These are phyloP conservation scores for Eucalyptus globulus DNA, from an alignment of 345 rosid genomes.

Conservation along the genomic window DNA sequence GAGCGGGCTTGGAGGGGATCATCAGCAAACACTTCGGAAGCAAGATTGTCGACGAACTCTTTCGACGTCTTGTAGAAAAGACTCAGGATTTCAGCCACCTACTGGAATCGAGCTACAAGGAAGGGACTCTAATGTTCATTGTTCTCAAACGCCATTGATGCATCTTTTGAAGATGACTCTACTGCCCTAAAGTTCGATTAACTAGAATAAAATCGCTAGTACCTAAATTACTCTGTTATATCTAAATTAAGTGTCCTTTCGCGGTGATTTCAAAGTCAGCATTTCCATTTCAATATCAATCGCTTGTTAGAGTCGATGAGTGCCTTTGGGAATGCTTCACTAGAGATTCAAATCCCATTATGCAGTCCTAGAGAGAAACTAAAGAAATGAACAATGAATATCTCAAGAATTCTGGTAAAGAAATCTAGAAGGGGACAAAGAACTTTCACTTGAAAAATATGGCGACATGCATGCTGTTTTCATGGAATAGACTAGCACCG, in stretches of 20 bases:
- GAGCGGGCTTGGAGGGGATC: slow-evolving; percentile 41
- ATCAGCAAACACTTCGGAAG: slow-evolving; percentile 25
- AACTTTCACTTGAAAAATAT: not conserved
- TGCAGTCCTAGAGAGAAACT: not conserved
- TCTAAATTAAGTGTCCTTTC: not conserved
- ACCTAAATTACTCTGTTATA: not conserved
- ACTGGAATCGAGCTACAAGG: slow-evolving; percentile 17
- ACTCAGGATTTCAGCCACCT: slow-evolving; percentile 5
- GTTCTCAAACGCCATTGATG: slow-evolving; percentile 20
- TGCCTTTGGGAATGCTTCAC: not conserved
- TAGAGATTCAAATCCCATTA: not conserved
- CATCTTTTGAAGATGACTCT: not conserved
- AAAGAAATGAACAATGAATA: not conserved
- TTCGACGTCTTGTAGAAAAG: slow-evolving; percentile 13
- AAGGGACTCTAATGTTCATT: slow-evolving; percentile 9
- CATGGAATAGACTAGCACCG: not conserved
- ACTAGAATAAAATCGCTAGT: not conserved
- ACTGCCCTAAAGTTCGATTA: not conserved
- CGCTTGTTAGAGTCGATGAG: not conserved
- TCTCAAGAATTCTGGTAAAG: not conserved
- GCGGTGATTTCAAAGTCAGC: not conserved
- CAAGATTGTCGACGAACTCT: slow-evolving; percentile 15
- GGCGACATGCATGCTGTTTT: not conserved
- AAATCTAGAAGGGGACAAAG: not conserved
- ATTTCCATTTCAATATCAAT: not conserved